phyloP scores from a whole-genome alignment of 345 rosid species.

The Gossypium mustelinum region DNA sequence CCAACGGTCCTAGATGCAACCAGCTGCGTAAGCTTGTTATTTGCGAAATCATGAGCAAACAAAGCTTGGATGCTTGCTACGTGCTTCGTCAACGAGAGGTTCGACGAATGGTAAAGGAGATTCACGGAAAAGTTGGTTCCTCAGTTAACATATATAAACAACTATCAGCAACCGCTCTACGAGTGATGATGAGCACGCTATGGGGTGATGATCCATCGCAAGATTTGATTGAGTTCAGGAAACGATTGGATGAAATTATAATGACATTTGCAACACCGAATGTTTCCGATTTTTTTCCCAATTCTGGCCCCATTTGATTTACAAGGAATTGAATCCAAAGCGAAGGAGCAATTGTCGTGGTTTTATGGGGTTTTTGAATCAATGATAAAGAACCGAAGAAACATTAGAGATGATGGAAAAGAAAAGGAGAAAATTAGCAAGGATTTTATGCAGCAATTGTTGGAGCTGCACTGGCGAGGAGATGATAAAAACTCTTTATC shows the following conservation, averaged over 20 bases:
- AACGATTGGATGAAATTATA: neutral
- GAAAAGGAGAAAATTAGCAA: neutral
- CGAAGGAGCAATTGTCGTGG: neutral
- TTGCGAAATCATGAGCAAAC: conserved; percentile 33
- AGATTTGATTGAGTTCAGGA: neutral
- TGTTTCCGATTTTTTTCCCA: neutral
- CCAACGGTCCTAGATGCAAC: conserved; percentile 29
- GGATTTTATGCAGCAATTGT: conserved; percentile 6
- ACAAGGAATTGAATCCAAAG: neutral
- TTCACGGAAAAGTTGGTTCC: conserved; percentile 20
- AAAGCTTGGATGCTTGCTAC: conserved; percentile 32
- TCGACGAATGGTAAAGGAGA: conserved; percentile 10
- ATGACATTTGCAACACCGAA: neutral
- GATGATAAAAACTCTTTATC: neutral
- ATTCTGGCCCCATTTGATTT: conserved; percentile 35
- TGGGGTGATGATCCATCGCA: neutral
- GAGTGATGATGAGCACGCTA: neutral
- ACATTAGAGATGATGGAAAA: neutral
- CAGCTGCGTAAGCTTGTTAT: conserved; percentile 31
- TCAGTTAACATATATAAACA: conserved; percentile 34
- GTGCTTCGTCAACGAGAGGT: neutral
- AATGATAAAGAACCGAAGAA: neutral
- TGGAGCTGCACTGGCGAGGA: neutral
- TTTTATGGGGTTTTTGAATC: conserved; percentile 7
- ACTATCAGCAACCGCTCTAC: conserved; percentile 25